Evolutionary conservation across 345 rosid species (phyloP).

Genomic region (Dipteronia dyeriana): DNA sequence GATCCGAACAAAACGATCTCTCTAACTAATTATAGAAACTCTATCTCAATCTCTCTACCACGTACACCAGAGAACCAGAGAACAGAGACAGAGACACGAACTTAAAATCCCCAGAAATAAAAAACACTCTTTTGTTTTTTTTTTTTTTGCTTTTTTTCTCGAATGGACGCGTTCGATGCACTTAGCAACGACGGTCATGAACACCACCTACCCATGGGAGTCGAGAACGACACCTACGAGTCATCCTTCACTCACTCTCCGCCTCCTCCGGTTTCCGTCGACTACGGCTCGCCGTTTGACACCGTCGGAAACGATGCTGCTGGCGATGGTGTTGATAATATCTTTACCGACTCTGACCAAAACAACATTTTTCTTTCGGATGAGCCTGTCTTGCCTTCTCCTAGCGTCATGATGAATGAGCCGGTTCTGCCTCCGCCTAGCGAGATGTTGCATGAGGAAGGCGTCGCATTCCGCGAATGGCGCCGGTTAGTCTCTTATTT

Average conservation of each 20-base stretch:
- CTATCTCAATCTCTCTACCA: not conserved
- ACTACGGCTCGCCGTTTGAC: conserved; percentile 46
- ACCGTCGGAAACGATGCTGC: conserved; percentile 28
- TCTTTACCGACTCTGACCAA: not conserved
- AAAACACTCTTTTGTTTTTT: not conserved
- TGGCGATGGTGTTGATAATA: conserved; percentile 19
- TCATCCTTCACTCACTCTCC: conserved; percentile 28
- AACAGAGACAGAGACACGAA: not conserved
- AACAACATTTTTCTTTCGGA: conserved; percentile 39
- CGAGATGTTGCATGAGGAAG: conserved; percentile 69
- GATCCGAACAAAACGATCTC: conserved; percentile 27
- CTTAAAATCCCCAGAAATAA: not conserved
- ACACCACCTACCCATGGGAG: not conserved
- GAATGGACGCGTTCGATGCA: conserved; percentile 24
- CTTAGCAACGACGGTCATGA: conserved; percentile 23
- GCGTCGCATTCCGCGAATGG: conserved; percentile 71
- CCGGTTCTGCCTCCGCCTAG: conserved; percentile 59
- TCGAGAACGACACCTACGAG: conserved; percentile 35
- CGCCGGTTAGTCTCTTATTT: conserved; percentile 53
- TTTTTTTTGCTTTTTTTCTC: too few relatives aligned
- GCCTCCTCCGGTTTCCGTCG: conserved; percentile 19
- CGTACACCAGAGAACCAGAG: not conserved
- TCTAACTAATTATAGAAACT: not conserved
- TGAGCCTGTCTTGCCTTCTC: conserved; percentile 36
- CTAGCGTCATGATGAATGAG: conserved; percentile 56